Conservation (phyloP, 305 asterid species). For the Solanum hybrid region DNA sequence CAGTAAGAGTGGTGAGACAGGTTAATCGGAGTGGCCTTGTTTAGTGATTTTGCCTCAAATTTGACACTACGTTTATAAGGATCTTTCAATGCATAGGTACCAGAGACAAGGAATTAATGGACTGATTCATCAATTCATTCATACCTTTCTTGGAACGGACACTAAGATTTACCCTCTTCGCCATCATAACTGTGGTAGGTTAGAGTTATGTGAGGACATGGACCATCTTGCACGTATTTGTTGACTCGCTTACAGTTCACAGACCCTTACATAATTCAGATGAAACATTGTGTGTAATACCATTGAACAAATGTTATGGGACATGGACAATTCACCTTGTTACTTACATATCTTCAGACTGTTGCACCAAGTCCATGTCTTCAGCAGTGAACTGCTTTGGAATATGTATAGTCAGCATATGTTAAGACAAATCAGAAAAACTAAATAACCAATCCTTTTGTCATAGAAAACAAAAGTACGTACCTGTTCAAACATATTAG, state of each 20-base stretch:
- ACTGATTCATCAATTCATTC: neutral
- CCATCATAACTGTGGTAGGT: neutral
- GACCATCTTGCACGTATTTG: neutral
- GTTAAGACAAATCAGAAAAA: neutral
- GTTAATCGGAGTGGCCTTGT: neutral
- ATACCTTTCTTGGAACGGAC: neutral
- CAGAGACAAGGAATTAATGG: neutral
- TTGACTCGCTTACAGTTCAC: neutral
- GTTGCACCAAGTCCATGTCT: conserved; percentile 31
- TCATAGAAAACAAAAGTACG: conserved; percentile 9
- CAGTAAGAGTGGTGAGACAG: neutral
- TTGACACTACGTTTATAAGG: neutral
- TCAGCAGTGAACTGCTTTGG: conserved; percentile 33
- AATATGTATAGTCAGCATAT: neutral
- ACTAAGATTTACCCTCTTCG: neutral
- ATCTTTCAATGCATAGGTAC: neutral
- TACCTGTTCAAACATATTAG: conserved; percentile 28
- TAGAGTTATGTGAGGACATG: neutral
- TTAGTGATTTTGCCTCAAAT: neutral
- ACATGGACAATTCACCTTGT: conserved; percentile 16
- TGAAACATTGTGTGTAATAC: neutral
- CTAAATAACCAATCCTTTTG: neutral
- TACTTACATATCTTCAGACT: conserved; percentile 34
- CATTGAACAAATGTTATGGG: neutral
- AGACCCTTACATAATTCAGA: neutral